Conservation (phyloP, 345 rosid genomes). For the Aquilaria malaccensis region DNA sequence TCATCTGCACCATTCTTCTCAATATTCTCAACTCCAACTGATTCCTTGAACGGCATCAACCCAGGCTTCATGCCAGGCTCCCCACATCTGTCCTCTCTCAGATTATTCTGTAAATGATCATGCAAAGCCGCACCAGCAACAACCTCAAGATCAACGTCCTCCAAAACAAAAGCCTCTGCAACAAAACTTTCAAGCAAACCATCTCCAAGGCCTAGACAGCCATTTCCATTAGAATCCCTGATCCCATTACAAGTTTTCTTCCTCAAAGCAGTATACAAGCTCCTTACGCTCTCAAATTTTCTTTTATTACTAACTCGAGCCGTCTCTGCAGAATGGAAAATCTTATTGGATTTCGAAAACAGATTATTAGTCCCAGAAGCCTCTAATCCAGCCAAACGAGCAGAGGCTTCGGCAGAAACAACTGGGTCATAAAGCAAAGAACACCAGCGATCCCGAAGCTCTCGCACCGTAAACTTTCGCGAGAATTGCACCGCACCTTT, state of each 20-base stretch:
- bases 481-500: conserved; percentile 94
- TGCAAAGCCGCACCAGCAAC: neutral
- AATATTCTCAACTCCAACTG: neutral
- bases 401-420: conserved; percentile 76
- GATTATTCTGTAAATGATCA: conserved; percentile 6
- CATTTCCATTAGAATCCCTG: conserved; percentile 12
- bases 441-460: conserved; percentile 83
- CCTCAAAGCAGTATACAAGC: conserved; percentile 21
- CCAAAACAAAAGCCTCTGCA: conserved; percentile 13
- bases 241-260: conserved; percentile 21
- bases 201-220: neutral
- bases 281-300: conserved; percentile 31
- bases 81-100: conserved; percentile 4
- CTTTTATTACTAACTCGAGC: conserved; percentile 23
- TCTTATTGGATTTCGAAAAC: conserved; percentile 17
- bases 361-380: conserved; percentile 14
- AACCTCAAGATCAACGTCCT: conserved; percentile 9
- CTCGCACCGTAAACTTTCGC: conserved; percentile 54
- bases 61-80: neutral
- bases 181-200: conserved; percentile 15
- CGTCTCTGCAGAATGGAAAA: conserved; percentile 22
- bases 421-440: conserved; percentile 85
- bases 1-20: conserved; percentile 8
- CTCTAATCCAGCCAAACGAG: conserved; percentile 64
- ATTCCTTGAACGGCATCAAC: conserved; percentile 1